Evolutionary conservation across 306 rosid genomes (phyloP).

Genomic region (Rosa lucieae): DNA sequence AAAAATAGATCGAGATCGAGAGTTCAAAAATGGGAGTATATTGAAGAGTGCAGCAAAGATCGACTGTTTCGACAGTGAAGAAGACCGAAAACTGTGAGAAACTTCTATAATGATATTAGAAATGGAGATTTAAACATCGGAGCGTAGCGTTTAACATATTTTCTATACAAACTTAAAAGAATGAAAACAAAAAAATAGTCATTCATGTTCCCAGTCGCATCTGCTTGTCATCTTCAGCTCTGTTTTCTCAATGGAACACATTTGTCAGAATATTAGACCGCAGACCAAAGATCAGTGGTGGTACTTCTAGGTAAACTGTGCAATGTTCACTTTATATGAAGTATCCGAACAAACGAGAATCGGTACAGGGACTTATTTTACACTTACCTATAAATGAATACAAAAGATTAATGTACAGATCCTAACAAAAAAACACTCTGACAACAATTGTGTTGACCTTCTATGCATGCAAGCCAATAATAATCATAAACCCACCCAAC

Average conservation of each 20-base stretch:
- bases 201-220: background rate
- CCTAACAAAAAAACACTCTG: constrained; percentile 1
- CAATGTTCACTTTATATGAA: background rate
- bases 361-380: background rate
- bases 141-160: background rate
- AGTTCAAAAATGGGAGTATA: too few species aligned
- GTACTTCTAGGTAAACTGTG: background rate
- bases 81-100: background rate
- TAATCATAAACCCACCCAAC: background rate
- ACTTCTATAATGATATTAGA: background rate
- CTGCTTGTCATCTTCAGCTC: background rate
- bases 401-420: background rate
- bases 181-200: background rate
- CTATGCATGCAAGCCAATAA: constrained; percentile 5
- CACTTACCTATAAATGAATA: constrained; percentile 2
- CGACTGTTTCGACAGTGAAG: too few species aligned
- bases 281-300: background rate
- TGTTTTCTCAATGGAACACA: background rate
- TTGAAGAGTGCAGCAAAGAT: too few species aligned
- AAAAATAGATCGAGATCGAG: too few species aligned
- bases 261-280: background rate
- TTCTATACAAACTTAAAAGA: background rate
- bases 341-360: background rate
- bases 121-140: background rate
- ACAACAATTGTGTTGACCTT: constrained; percentile 11